phyloP scores from a whole-genome alignment of 2,329 filamentous ascomycete genomes.

The Onygenales sp. region DNA sequence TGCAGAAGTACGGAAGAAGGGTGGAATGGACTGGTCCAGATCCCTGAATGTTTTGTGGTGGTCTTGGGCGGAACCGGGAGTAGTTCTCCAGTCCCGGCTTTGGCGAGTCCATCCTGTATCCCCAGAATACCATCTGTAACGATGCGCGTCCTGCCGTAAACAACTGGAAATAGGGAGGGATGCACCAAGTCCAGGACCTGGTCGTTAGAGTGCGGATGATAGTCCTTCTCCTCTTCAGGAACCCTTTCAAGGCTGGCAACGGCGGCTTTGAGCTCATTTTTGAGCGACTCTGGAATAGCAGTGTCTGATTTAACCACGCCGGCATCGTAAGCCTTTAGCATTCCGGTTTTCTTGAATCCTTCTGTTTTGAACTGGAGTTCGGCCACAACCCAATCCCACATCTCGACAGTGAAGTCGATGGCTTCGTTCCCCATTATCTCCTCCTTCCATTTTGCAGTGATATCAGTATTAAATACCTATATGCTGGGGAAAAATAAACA shows the following conservation, averaged over 20 bases:
- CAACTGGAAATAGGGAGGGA: constrained; percentile 41
- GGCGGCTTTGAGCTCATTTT: constrained; percentile 35
- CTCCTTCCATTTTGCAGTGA: constrained; percentile 25
- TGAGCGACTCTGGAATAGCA: constrained; percentile 32
- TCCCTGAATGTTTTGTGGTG: not conserved
- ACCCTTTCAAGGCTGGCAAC: constrained; percentile 45
- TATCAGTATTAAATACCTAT: constrained; percentile 26
- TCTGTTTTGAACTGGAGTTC: constrained; percentile 43
- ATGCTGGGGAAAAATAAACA: not conserved
- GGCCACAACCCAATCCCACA: constrained; percentile 32
- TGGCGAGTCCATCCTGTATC: constrained; percentile 17
- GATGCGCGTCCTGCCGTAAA: constrained; percentile 21
- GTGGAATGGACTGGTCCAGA: not conserved
- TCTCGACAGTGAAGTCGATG: constrained; percentile 21
- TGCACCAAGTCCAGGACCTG: constrained; percentile 57
- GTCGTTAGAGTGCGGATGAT: constrained; percentile 49
- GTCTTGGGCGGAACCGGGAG: constrained; percentile 7
- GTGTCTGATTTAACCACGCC: constrained; percentile 46
- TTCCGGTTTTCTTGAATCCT: constrained; percentile 27
- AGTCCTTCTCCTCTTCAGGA: constrained; percentile 47
- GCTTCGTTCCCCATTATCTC: constrained; percentile 16
- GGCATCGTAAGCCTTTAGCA: constrained; percentile 37
- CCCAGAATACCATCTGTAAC: constrained; percentile 13
- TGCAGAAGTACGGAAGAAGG: too few species aligned
- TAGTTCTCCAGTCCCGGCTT: constrained; percentile 12